Percentiles rank a stretch among this genome's conserved stretches.
These are phyloP conservation scores for Craterostigma plantagineum DNA, from an alignment of 257 asterid species.

Conservation along the genomic window DNA sequence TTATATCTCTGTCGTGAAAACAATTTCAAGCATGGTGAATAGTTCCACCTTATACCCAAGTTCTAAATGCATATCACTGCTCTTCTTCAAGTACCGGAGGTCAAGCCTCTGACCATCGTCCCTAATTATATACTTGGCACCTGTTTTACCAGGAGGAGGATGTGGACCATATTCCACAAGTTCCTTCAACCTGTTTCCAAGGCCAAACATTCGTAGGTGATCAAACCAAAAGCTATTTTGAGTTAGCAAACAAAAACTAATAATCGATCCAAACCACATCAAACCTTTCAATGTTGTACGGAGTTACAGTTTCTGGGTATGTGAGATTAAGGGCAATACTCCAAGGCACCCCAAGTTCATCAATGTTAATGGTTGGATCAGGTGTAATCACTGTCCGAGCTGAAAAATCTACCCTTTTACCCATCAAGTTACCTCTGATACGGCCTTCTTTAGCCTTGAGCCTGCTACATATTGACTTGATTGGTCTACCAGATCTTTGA, in stretches of 20 bases:
- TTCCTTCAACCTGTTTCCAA: conserved; percentile 69
- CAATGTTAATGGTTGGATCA: conserved; percentile 94
- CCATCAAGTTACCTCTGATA: conserved; percentile 97
- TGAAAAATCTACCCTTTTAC: conserved; percentile 93
- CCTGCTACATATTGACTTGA: conserved; percentile 94
- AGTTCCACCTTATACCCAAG: conserved; percentile 74
- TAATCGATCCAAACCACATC: background rate
- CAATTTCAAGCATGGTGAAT: background rate
- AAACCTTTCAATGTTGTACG: conserved; percentile 95
- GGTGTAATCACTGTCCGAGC: conserved; percentile 99
- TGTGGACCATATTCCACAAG: conserved; percentile 99
- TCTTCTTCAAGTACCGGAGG: conserved; percentile 91
- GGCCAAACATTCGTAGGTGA: conserved; percentile 6
- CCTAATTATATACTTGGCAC: conserved; percentile 93
- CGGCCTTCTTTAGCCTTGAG: conserved; percentile 98
- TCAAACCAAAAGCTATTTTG: conserved; percentile 7
- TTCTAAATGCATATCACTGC: conserved; percentile 93
- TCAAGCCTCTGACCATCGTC: conserved; percentile 99
- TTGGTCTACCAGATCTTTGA: conserved; percentile 95
- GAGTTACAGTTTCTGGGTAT: conserved; percentile 98
- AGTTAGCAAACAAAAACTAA: conserved; percentile 2
- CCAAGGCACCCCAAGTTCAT: conserved; percentile 97
- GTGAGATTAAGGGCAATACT: conserved; percentile 97
- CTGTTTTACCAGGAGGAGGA: conserved; percentile 99
- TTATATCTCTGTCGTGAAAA: no score